Evolutionary conservation across 1,284 basidiomycete genomes (phyloP), one percentile per base, ranked within the genome.

Genomic region (Papiliotrema flavescens): DNA sequence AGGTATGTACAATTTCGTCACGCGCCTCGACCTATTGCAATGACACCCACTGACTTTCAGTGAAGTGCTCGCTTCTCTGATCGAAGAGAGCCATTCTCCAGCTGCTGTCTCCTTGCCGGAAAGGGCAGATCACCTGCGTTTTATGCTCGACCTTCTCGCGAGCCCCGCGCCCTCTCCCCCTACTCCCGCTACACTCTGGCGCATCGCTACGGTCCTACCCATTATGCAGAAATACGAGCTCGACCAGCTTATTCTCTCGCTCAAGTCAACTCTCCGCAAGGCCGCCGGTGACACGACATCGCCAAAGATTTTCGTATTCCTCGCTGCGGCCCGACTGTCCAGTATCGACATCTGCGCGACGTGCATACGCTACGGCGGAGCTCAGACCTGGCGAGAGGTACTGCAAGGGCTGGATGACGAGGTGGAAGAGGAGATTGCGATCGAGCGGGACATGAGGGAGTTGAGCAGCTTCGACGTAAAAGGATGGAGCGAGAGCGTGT

Each of bases 191-290:
- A 7, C 47, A 37, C 22, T 50, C n/a, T 46, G 48, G 24, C 14
- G 11, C 24, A 3, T 42, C 15, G 14, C 48, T 14, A 28, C 48
- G 6, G n/a, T 50, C 9, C 19, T 50, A 28, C 39, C 36, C 9
- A n/a, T 50, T 4, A 17, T 50, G 7, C 48, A 50, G 48, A 28
- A 34, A 19, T 50, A 50, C 48, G 48, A 50, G 36, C 26, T 40
- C 17, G 48, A 50, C 24, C 20, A 14, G 9, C 37, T 26, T 8
- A 23, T 50, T 14, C 11, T 42, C 37, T 15, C 24, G 14, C 14
- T 50, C 37, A 50, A 50, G 20, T 17, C 19, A 17, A 26, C 22
- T 3, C n/a, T 50, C 5, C 19, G 39, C 11, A 28, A 42, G 32
- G 14, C 15, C 9, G 19, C 48, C 11, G 17, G 15, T 22, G 48